Evolutionary conservation across 345 rosid genomes (phyloP), one percentile per base, ranked within the genome.

Genomic region (Camelina laxa): DNA sequence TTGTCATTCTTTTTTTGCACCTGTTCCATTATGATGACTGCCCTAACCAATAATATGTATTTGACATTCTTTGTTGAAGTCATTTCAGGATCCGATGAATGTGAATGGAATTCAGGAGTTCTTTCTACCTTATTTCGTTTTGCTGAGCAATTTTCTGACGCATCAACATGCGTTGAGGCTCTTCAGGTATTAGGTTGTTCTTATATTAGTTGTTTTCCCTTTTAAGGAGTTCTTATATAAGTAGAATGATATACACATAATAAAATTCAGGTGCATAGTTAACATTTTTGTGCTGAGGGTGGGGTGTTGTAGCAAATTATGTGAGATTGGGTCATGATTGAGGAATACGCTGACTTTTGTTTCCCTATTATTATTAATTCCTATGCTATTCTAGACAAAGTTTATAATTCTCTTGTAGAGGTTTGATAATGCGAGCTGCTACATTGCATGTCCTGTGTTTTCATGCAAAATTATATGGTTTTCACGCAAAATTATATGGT

Each of bases 81-180:
- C 22, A 69, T 82, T 85, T 76, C 88, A 91, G 98, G 87, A 80
- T 84, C 24, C 35, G 57, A 30, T 70, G 87, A 48, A 79, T 67
- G 83, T 73, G 84, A 79, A 49, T 78, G 72, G 87, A 85, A 65
- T 45, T 50, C 86, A 0, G 88, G 91, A 77, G 84, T 88, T 79
- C 85, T 94, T 60, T 72, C 39, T 58, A 85, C 85, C 39, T 75
- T 91, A 67, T 81, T 87, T 79, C 81, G 42, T 53, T 80, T 82
- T 76, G 89, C 93, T 15, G 88, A 85, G 77, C 76, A 74, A 65
- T 65, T 80, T 71, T 80, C 73, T 65, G 85, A 75, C 65, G 81
- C 88, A 70, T 65, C 87, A 47, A 82, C 83, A 72, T 89, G 93
- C 82, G 74, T 90, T 82, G 98, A 91, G 87, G 83, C 97, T 64